Evolutionary conservation across 2,329 filamentous ascomycete species (phyloP).

Genomic region (Aspergillus intermedius): DNA sequence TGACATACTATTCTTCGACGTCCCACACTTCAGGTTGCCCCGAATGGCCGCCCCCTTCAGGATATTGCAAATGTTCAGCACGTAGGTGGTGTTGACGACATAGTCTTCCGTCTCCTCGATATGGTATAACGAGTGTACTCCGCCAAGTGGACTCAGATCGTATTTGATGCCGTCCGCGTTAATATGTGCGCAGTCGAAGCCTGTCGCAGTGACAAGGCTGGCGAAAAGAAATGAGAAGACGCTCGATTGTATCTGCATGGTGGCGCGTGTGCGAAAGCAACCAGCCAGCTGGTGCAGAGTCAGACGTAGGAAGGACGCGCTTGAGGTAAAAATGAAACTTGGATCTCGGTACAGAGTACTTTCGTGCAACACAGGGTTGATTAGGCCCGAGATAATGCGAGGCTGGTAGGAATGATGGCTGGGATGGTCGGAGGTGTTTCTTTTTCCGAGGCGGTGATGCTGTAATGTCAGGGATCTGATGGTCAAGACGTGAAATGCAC

Average conservation of each 20-base stretch:
- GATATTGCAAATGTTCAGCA: constrained; percentile 30
- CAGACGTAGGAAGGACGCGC: neutral
- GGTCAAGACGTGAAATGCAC: neutral
- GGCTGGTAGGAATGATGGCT: neutral
- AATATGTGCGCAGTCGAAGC: constrained; percentile 35
- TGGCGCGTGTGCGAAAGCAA: constrained; percentile 1
- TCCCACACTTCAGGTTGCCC: constrained; percentile 24
- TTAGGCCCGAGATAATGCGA: neutral
- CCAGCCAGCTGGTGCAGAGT: neutral
- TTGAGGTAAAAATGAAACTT: neutral
- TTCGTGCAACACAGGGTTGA: neutral
- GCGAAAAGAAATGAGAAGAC: constrained; percentile 22
- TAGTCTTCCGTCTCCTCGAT: constrained; percentile 20
- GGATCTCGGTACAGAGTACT: too few species aligned
- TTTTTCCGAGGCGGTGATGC: neutral
- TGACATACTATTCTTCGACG: constrained; percentile 29
- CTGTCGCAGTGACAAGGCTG: constrained; percentile 22
- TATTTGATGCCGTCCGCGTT: constrained; percentile 32
- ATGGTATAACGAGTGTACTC: constrained; percentile 31
- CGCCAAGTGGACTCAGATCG: constrained; percentile 32
- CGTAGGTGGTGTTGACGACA: constrained; percentile 31
- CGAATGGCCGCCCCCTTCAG: constrained; percentile 22
- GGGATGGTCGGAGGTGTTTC: neutral
- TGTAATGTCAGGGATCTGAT: neutral
- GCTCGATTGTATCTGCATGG: constrained; percentile 29